These are phyloP conservation scores for Tylopilus sp. DNA, from an alignment of 768 basidiomycete genomes.

Conservation along the genomic window DNA sequence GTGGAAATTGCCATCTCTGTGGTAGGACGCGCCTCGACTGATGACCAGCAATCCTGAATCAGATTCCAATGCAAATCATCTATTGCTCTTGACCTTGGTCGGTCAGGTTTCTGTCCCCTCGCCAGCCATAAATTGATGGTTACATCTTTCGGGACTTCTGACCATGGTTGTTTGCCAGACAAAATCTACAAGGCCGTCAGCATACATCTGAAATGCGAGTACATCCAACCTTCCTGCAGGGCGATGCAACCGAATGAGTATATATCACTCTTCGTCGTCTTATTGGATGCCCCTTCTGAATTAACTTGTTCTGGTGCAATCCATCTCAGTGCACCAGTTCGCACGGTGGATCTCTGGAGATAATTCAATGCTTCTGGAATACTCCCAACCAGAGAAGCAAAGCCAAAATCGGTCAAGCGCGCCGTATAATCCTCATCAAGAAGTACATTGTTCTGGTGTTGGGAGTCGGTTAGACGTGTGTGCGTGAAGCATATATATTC, in stretches of 20 bases:
- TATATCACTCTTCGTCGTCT: constrained; percentile 11
- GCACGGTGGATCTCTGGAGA: too few relatives aligned
- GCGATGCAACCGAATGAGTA: constrained; percentile 28
- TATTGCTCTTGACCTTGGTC: neutral
- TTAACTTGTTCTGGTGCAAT: neutral
- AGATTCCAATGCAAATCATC: neutral
- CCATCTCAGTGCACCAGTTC: too few relatives aligned
- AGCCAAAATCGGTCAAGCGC: too few relatives aligned
- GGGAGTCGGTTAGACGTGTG: neutral
- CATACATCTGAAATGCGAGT: neutral
- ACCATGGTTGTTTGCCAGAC: constrained; percentile 13
- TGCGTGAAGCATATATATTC: neutral
- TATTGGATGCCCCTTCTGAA: neutral
- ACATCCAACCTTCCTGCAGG: constrained; percentile 12
- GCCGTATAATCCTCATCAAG: constrained; percentile 21
- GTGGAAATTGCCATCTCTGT: neutral
- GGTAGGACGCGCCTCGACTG: neutral
- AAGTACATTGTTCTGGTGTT: constrained; percentile 23
- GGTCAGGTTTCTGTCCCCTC: neutral
- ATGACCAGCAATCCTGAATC: constrained; percentile 4
- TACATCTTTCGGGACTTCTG: neutral
- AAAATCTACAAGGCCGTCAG: neutral
- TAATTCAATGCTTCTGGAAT: too few relatives aligned
- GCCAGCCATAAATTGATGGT: constrained; percentile 4
- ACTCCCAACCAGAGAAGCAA: constrained; percentile 25